A percentile compares a stretch with the other conserved stretches of the same genome.
Evolutionary conservation across 2,329 filamentous ascomycete species (phyloP).

Genomic region (Penicillium vulpinum): DNA sequence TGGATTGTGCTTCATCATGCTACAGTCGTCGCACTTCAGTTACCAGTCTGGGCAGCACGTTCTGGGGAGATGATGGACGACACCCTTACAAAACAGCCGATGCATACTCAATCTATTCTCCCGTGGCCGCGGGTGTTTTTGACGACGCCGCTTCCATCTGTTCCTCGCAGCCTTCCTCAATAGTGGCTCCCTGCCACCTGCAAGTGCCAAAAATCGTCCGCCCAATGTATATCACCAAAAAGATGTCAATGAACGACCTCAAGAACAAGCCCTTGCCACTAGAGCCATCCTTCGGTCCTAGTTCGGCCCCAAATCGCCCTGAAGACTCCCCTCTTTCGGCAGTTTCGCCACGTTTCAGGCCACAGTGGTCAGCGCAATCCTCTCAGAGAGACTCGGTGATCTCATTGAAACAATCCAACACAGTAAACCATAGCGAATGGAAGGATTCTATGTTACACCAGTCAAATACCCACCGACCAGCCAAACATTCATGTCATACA

Average conservation of each 20-base stretch:
- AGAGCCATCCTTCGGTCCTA: slow-evolving; percentile 34
- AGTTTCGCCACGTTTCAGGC: neutral
- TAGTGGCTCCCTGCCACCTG: neutral
- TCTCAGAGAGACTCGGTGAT: neutral
- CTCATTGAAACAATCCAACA: neutral
- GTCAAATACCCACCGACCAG: neutral
- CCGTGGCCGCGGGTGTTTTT: slow-evolving; percentile 33
- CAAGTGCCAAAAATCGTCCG: neutral
- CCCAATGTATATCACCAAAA: slow-evolving; percentile 12
- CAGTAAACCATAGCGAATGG: neutral
- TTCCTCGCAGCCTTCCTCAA: neutral
- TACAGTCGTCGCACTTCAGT: slow-evolving; percentile 39
- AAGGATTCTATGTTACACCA: neutral
- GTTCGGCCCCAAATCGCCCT: slow-evolving; percentile 30
- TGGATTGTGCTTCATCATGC: slow-evolving; percentile 37
- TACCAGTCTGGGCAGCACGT: slow-evolving; percentile 34
- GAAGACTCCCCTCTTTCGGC: neutral
- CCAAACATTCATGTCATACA: neutral
- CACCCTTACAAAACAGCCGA: slow-evolving; percentile 19
- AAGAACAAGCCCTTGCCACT: slow-evolving; percentile 45
- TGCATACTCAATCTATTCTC: slow-evolving; percentile 29
- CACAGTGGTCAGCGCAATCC: neutral
- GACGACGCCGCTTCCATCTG: slow-evolving; percentile 29
- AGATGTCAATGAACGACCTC: slow-evolving; percentile 28
- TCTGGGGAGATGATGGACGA: slow-evolving; percentile 10